Base-by-base conservation (phyloP, 163 green algal genomes). In the Prototheca stagnorum region DNA sequence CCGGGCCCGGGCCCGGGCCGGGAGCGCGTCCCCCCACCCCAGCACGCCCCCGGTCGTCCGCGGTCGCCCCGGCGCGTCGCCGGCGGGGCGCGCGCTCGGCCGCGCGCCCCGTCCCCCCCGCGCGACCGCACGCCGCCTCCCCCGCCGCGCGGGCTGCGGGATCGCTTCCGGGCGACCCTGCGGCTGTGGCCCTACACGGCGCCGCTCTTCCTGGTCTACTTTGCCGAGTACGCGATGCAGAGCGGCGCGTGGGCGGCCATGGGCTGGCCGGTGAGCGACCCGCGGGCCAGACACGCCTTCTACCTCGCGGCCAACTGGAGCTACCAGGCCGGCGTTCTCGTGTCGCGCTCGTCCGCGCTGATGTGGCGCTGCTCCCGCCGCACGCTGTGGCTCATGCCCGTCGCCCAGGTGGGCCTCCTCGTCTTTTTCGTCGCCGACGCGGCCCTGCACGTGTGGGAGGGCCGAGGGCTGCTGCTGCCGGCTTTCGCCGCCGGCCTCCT, bases 181-280 rank as follows among this genome's bases (percentile, higher is more conserved):
- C 9, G 12, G 11, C 60, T 85, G 23, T 85, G 73, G 64, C 56
- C 50, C 4, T 77, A 66, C 47, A 77, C 63, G 31, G 54, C 63
- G 19, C 73, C 73, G 5, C 67, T 85, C n/a, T 53, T 72, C 17
- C 19, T 65, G 0, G 75, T 85, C 2, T 85, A 82, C 43, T 72
- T 68, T 54, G 64, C 73, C 5, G 75, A 84, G 64, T 84, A 84
- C 46, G 52, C 57, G 9, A 75, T 80, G 69, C 75, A 84, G 52
- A 55, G 43, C 8, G 73, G 75, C 24, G 48, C 61, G 1, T 85
- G 75, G 75, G 62, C 70, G 1, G 62, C 68, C 1, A 78, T 82
- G 26, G 75, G 67, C 59, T 42, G 26, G 49, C 31, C 37, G 37
- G 36, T 71, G 15, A 42, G 17, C 5, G 39, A 61, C 39, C 14